phyloP scores from a whole-genome alignment of 495 filamentous ascomycete genomes.

The Tetracladium marchalianum region DNA sequence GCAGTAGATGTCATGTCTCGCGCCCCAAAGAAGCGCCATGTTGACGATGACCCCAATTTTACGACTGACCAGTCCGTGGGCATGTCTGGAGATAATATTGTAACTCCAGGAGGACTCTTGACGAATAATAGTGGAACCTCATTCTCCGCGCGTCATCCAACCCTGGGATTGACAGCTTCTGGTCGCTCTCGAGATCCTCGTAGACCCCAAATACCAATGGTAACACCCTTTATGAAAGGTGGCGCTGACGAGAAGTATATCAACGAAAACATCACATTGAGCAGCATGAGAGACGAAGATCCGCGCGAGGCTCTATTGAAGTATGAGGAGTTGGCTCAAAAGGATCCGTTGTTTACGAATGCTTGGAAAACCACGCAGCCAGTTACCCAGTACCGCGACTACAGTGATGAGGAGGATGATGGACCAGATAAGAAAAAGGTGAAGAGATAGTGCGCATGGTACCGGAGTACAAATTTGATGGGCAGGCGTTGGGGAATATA shows the following conservation, averaged over 20 bases:
- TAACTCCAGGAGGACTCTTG: constrained; percentile 50
- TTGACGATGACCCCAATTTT: constrained; percentile 81
- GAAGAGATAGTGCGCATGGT: constrained; percentile 27
- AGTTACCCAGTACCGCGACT: constrained; percentile 78
- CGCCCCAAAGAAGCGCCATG: constrained; percentile 85
- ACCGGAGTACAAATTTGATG: neutral
- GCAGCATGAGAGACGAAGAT: constrained; percentile 95
- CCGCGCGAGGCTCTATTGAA: constrained; percentile 87
- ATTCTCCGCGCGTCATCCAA: constrained; percentile 58
- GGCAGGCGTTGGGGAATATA: neutral
- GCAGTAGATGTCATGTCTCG: constrained; percentile 86
- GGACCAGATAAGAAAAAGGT: constrained; percentile 58
- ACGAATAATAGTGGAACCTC: constrained; percentile 33
- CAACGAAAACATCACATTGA: constrained; percentile 75
- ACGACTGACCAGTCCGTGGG: constrained; percentile 74
- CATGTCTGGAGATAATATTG: constrained; percentile 72
- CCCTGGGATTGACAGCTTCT: constrained; percentile 65
- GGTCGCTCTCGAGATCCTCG: constrained; percentile 70
- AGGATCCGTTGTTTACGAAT: constrained; percentile 86
- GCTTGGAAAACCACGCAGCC: constrained; percentile 93
- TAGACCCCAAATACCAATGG: constrained; percentile 69
- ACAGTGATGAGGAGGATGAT: constrained; percentile 84
- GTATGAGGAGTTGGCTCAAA: constrained; percentile 89
- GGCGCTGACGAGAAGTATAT: constrained; percentile 89
- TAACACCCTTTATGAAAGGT: constrained; percentile 84